Base-by-base conservation (phyloP, 805 yeast species). In the Starmerella kuoi region DNA sequence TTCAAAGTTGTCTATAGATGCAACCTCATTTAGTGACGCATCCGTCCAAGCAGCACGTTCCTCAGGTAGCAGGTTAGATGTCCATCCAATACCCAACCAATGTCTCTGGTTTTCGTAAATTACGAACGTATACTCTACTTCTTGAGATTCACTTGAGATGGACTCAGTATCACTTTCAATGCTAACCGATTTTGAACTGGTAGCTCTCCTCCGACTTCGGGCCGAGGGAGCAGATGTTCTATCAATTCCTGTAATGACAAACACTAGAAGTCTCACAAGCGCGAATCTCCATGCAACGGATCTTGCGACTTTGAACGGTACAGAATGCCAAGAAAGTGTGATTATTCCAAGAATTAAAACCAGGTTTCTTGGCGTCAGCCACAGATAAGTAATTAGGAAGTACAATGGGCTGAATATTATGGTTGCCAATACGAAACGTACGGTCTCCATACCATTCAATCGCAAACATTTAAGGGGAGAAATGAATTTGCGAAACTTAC, bases 71-170 rank as follows among this genome's bases (percentile, higher is more conserved):
- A 91, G 68, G 56, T 86, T 86, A 14, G 93, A 69, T 0, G 97
- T 88, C 98, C 98, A 88, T 11, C 98, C 98, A 53, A 88, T 83
- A 12, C 96, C 97, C 31, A 88, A 68, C 98, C 98, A 88, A 55
- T 93, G 77, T 57, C 98, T 76, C 65, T 88, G 97, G 60, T 88
- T 88, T 60, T 88, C 98, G 61, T 78, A 87, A 9, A 91, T 67
- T 2, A 85, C 96, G 61, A 84, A 88, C 4, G 96, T 87, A 61
- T 87, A 91, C 18, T 36, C 36, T n/a, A 45, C 45, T 3, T 37
- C 40, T 5, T 31, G 31, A 31, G 33, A 21, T 15, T 19, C 28
- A 17, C 18, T 27, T 3, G 38, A 23, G 14, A 40, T 7, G 4
- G 43, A 34, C 21, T 18, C 27, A 25, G 25, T 26, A 20, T 21